These are phyloP conservation scores for Moricandia moricandioides DNA, from an alignment of 345 rosid genomes.

Conservation along the genomic window DNA sequence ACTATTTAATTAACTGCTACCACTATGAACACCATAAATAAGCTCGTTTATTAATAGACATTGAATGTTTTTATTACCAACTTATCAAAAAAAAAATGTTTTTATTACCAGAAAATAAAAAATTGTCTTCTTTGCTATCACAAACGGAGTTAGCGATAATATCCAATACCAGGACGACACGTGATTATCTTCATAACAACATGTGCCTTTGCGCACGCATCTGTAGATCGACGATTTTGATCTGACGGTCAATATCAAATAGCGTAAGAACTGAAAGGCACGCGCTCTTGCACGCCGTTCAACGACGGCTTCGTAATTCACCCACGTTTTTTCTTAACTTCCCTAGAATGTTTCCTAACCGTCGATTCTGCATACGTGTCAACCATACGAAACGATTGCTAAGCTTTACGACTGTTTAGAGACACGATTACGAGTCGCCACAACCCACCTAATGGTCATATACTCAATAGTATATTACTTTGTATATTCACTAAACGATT, in stretches of 20 bases:
- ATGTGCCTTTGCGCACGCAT: conserved; percentile 38
- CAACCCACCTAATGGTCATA: not conserved
- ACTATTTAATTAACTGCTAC: conserved; percentile 9
- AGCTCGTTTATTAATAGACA: conserved; percentile 1
- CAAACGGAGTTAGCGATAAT: conserved; percentile 19
- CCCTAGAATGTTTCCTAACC: conserved; percentile 35
- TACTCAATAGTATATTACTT: too few relatives aligned
- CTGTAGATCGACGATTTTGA: conserved; percentile 41
- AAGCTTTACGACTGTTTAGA: conserved; percentile 13
- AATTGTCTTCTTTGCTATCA: conserved; percentile 12
- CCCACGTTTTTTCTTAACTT: conserved; percentile 44
- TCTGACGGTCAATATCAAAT: conserved; percentile 37
- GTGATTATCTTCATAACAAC: conserved; percentile 34
- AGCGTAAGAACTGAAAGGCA: conserved; percentile 52
- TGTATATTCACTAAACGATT: not conserved
- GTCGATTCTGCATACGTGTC: conserved; percentile 32
- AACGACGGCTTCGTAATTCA: conserved; percentile 48
- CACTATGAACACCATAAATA: conserved; percentile 1
- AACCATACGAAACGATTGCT: conserved; percentile 2
- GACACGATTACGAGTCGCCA: conserved; percentile 27
- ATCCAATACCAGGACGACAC: conserved; percentile 37
- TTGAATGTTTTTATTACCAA: not conserved
- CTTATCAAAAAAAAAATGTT: too few relatives aligned
- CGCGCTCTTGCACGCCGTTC: conserved; percentile 49
- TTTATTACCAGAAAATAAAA: not conserved